Conservation (phyloP, 805 yeast genomes). For the Cyberlindnera bimundalis region DNA sequence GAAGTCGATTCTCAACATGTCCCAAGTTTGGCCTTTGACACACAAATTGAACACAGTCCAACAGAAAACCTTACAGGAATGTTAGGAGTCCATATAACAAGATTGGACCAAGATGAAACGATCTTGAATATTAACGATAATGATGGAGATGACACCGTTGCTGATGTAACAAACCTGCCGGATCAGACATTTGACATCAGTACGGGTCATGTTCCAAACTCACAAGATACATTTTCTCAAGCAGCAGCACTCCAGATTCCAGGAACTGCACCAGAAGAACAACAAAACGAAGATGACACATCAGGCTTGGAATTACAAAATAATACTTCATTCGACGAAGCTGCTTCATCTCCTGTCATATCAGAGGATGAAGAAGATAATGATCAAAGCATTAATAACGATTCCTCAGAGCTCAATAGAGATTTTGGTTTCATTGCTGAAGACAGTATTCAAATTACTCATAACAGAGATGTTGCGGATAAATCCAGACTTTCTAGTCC, state of each 20-base stretch:
- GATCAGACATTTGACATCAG: constrained; percentile 5
- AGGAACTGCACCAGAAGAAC: constrained; percentile 26
- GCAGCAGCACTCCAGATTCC: constrained; percentile 25
- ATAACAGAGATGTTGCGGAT: constrained; percentile 3
- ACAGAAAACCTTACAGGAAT: constrained; percentile 2
- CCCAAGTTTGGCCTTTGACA: constrained; percentile 19
- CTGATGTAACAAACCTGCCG: constrained; percentile 1
- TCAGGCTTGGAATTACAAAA: constrained; percentile 1
- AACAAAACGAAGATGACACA: not conserved
- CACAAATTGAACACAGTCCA: constrained; percentile 10
- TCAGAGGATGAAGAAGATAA: constrained; percentile 24
- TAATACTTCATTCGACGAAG: not conserved
- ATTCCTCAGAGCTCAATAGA: constrained; percentile 3
- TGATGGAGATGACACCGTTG: constrained; percentile 9
- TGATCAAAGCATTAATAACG: constrained; percentile 4
- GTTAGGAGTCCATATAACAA: not conserved
- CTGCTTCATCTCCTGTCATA: constrained; percentile 19
- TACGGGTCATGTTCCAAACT: not conserved
- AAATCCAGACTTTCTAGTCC: constrained; percentile 3
- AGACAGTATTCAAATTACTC: constrained; percentile 21
- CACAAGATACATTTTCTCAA: constrained; percentile 9
- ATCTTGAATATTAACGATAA: not conserved
- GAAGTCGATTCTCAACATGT: constrained; percentile 21
- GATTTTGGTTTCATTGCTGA: constrained; percentile 18
- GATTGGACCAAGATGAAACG: not conserved